These are phyloP conservation scores for Saccharomycopsis javanensis DNA, from an alignment of 805 yeast species.

Conservation along the genomic window DNA sequence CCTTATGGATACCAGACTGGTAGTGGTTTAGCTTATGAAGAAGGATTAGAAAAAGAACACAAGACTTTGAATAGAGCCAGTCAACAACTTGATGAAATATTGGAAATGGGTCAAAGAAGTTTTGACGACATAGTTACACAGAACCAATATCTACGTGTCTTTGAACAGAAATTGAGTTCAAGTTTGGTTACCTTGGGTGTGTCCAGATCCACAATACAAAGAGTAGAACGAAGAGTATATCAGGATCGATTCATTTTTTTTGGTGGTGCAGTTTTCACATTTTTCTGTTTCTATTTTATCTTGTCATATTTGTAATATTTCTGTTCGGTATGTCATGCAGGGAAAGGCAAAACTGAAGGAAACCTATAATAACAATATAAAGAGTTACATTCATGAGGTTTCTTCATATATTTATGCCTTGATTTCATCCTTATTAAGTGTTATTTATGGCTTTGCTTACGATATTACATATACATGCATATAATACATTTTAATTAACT, in stretches of 20 bases:
- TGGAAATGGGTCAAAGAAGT: constrained; percentile 82
- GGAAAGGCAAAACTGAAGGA: no score
- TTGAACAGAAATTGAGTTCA: constrained; percentile 55
- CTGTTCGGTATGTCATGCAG: not conserved
- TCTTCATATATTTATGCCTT: not conserved
- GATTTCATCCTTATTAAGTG: no score
- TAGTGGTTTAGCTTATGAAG: constrained; percentile 32
- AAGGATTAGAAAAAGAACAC: constrained; percentile 64
- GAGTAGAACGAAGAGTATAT: constrained; percentile 69
- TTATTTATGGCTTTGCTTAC: not conserved
- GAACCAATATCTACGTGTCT: constrained; percentile 54
- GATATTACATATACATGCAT: not conserved
- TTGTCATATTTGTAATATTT: constrained; percentile 5
- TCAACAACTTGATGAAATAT: constrained; percentile 75
- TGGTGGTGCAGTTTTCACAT: constrained; percentile 53
- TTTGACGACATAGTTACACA: constrained; percentile 82
- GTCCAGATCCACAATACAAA: constrained; percentile 71
- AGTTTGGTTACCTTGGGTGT: constrained; percentile 78
- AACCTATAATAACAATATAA: no score
- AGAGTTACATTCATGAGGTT: no score
- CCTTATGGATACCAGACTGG: constrained; percentile 22
- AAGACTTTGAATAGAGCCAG: constrained; percentile 57
- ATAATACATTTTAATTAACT: not conserved
- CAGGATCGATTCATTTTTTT: constrained; percentile 85
- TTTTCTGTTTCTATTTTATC: constrained; percentile 60